These are phyloP conservation scores for Irpex lacteus DNA, from an alignment of 1,284 basidiomycete genomes.

Conservation along the genomic window DNA sequence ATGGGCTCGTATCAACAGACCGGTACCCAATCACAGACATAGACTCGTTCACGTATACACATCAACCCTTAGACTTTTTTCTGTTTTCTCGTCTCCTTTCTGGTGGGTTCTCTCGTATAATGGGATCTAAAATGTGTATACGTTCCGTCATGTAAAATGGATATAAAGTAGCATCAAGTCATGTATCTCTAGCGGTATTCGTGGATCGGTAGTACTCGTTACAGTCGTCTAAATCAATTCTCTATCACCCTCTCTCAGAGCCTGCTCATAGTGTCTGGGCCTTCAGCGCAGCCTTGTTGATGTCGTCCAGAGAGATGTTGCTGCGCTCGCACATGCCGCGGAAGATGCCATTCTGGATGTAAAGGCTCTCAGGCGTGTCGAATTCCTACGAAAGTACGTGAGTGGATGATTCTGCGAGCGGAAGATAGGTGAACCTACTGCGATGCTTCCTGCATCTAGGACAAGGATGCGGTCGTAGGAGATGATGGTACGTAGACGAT, in stretches of 20 bases:
- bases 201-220: background rate
- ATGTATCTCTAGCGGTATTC: constrained; percentile 14
- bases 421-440: constrained; percentile 36
- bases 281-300: constrained; percentile 32
- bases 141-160: background rate
- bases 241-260: background rate
- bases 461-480: constrained; percentile 76
- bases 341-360: constrained; percentile 58
- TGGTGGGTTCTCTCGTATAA: background rate
- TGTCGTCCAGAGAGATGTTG: constrained; percentile 52
- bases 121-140: background rate
- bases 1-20: constrained; percentile 12
- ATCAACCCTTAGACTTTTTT: background rate
- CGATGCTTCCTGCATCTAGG: constrained; percentile 68
- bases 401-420: background rate
- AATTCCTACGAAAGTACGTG: constrained; percentile 48
- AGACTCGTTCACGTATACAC: background rate
- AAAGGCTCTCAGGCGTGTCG: constrained; percentile 65
- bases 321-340: constrained; percentile 64
- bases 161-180: background rate
- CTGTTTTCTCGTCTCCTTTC: background rate
- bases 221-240: background rate
- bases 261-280: background rate
- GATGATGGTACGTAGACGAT: constrained; percentile 77
- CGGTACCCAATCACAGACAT: background rate